Conservation (phyloP, 441 rosid species). For the Biscutella laevigata region DNA sequence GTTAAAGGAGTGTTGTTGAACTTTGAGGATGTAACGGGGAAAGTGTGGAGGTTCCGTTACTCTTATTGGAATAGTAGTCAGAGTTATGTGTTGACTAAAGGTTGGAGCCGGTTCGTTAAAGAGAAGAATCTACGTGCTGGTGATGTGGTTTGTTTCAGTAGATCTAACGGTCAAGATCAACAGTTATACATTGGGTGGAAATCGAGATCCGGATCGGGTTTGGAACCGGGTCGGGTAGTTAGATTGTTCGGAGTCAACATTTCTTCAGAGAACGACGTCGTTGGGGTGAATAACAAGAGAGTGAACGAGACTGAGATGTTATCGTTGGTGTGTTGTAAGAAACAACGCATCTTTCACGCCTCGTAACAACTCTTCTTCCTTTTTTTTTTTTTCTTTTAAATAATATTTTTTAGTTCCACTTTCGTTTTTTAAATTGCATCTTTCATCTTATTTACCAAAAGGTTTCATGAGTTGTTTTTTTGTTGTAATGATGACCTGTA, state of each 20-base stretch:
- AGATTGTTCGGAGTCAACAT: slow-evolving; percentile 84
- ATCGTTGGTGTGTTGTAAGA: slow-evolving; percentile 53
- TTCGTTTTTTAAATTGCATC: slow-evolving; percentile 3
- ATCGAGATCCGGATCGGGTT: slow-evolving; percentile 29
- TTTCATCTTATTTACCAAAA: slow-evolving; percentile 17
- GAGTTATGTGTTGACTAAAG: slow-evolving; percentile 87
- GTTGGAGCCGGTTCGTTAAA: slow-evolving; percentile 96
- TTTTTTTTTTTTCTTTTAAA: neutral
- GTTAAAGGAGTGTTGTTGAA: slow-evolving; percentile 66
- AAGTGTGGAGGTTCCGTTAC: slow-evolving; percentile 91
- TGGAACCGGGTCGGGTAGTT: slow-evolving; percentile 31
- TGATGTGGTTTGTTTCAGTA: slow-evolving; percentile 67
- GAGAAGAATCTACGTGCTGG: slow-evolving; percentile 82
- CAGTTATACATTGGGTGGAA: slow-evolving; percentile 71
- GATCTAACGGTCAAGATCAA: slow-evolving; percentile 63
- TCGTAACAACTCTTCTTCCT: slow-evolving; percentile 38
- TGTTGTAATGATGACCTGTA: slow-evolving; percentile 29
- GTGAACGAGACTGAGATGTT: slow-evolving; percentile 44
- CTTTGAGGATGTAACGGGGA: slow-evolving; percentile 67
- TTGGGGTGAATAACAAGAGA: slow-evolving; percentile 45
- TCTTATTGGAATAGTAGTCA: slow-evolving; percentile 98
- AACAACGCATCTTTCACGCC: slow-evolving; percentile 66
- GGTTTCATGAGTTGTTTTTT: slow-evolving; percentile 25
- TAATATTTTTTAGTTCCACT: neutral
- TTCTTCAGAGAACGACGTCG: slow-evolving; percentile 28